Conservation (phyloP, 2,329 filamentous ascomycete species). For the Neonectria ditissima region DNA sequence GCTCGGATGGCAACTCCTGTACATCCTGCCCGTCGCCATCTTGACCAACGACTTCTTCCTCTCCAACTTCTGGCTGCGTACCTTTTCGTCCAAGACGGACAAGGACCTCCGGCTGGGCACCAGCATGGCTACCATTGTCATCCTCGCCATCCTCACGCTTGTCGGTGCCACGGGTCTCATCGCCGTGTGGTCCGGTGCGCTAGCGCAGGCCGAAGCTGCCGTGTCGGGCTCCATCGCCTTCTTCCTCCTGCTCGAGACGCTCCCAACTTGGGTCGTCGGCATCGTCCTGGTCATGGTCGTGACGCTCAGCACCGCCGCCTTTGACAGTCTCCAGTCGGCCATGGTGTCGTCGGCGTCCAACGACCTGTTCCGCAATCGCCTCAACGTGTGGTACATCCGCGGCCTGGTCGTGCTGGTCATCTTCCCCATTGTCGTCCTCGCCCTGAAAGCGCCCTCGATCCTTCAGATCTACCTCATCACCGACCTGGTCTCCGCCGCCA, state of each 20-base stretch:
- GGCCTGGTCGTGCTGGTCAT: constrained; percentile 77
- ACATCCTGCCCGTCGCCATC: constrained; percentile 84
- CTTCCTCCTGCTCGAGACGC: constrained; percentile 77
- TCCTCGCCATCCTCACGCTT: constrained; percentile 77
- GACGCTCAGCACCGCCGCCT: constrained; percentile 79
- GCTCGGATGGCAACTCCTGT: constrained; percentile 86
- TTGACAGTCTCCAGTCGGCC: constrained; percentile 83
- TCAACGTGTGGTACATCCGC: constrained; percentile 81
- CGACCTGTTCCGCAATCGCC: constrained; percentile 84
- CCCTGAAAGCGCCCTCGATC: constrained; percentile 78
- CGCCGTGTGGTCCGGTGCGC: constrained; percentile 81
- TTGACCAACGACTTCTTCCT: constrained; percentile 90
- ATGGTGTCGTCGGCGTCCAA: constrained; percentile 90
- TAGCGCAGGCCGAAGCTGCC: constrained; percentile 68
- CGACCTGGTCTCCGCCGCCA: constrained; percentile 81
- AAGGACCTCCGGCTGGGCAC: constrained; percentile 81
- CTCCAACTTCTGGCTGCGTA: constrained; percentile 85
- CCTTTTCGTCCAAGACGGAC: constrained; percentile 84
- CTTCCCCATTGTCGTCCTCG: constrained; percentile 78
- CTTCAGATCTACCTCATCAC: constrained; percentile 87
- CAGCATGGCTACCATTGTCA: constrained; percentile 72
- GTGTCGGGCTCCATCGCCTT: constrained; percentile 75
- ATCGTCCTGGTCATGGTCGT: constrained; percentile 86
- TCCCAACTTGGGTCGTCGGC: constrained; percentile 85
- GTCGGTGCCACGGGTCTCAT: constrained; percentile 80